Conservation (phyloP, 1,284 basidiomycete species). For the Vanrija sp. region DNA sequence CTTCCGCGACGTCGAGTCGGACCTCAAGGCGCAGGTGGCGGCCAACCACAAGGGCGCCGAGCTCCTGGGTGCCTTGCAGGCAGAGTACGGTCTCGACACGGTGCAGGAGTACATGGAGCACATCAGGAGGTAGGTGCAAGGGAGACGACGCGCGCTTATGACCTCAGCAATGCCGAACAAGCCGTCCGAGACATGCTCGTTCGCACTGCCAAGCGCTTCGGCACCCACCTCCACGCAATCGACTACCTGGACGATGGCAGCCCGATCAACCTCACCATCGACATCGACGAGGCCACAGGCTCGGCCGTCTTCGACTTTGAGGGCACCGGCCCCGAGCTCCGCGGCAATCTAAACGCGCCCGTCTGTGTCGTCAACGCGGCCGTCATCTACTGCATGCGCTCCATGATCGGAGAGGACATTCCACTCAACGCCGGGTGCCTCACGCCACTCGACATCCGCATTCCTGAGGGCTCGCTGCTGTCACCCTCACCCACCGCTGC, state of each 20-base stretch:
- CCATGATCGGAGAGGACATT: constrained; percentile 59
- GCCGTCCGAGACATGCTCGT: constrained; percentile 74
- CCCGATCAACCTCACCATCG: constrained; percentile 73
- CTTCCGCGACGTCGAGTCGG: constrained; percentile 85
- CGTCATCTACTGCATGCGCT: constrained; percentile 70
- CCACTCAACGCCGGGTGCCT: constrained; percentile 92
- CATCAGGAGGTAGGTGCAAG: constrained; percentile 51
- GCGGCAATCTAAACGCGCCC: constrained; percentile 85
- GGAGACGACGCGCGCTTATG: not conserved
- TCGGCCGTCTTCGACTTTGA: constrained; percentile 83
- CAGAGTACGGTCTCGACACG: constrained; percentile 77
- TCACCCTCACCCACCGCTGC: constrained; percentile 81
- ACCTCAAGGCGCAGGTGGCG: constrained; percentile 93
- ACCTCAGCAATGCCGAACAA: constrained; percentile 76
- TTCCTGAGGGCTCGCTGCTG: constrained; percentile 75
- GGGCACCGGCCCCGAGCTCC: constrained; percentile 83
- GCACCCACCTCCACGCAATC: constrained; percentile 54
- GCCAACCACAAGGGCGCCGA: constrained; percentile 92
- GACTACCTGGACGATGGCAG: constrained; percentile 70
- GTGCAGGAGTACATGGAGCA: constrained; percentile 91
- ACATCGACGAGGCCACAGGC: constrained; percentile 71
- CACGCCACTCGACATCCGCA: constrained; percentile 59
- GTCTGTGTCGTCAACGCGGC: constrained; percentile 86
- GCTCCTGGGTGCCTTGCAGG: constrained; percentile 67
- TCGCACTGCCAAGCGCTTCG: constrained; percentile 59